phyloP scores from a whole-genome alignment of 192 early-diverging fungal species.

The Backusella mclennaniae region DNA sequence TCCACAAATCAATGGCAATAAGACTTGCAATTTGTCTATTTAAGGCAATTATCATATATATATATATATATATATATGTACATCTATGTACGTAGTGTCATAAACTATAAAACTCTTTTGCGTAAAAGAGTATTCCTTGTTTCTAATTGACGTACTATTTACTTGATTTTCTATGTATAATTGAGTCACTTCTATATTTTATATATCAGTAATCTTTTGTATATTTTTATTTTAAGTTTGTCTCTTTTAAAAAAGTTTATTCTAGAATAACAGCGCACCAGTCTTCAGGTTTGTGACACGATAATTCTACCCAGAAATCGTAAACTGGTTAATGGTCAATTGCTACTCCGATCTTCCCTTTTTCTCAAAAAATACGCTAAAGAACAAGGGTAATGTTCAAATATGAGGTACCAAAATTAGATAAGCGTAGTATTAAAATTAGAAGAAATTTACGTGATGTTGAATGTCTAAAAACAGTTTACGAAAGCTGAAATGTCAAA shows the following conservation, averaged over 20 bases:
- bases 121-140: not conserved
- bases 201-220: not conserved
- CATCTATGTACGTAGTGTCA: not conserved
- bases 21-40: not conserved
- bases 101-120: not conserved
- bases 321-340: not conserved
- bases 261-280: not conserved
- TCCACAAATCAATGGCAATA: not conserved
- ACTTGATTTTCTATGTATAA: not conserved
- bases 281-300: not conserved
- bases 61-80: not conserved
- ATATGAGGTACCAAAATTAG: not conserved
- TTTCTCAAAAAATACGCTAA: not conserved
- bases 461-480: constrained; percentile 2
- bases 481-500: not conserved
- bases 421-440: not conserved
- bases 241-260: not conserved
- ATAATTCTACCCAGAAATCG: not conserved
- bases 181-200: not conserved
- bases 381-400: not conserved
- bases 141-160: not conserved
- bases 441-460: not conserved
- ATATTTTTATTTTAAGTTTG: not conserved
- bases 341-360: not conserved
- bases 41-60: not conserved